Evolutionary conservation across 176 grass and related monocot genomes (phyloP).

Genomic region (Oropetium thomaeum): DNA sequence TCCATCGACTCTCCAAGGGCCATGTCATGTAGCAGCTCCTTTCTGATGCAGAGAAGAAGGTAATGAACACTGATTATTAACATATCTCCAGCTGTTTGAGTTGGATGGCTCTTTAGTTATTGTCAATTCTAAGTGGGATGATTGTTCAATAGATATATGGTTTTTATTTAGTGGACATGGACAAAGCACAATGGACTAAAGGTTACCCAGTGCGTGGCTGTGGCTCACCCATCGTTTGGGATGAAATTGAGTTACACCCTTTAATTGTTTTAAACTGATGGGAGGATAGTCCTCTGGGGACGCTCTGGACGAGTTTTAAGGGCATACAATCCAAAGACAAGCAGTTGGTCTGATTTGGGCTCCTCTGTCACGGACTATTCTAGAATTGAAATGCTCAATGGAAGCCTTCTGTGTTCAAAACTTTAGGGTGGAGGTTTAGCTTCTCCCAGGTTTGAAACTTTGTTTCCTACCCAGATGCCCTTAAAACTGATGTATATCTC

Average conservation of each 20-base stretch:
- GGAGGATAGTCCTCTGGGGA: neutral
- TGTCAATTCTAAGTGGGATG: neutral
- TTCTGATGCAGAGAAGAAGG: neutral
- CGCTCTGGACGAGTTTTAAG: neutral
- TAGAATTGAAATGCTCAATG: neutral
- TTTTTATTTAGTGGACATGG: neutral
- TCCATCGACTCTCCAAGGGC: neutral
- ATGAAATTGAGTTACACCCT: neutral
- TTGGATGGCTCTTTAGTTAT: neutral
- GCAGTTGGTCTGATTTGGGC: neutral
- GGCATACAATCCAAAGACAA: neutral
- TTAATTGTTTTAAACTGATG: neutral
- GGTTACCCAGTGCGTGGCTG: neutral
- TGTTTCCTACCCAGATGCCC: too few species aligned
- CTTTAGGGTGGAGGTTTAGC: neutral
- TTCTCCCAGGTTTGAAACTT: too few species aligned
- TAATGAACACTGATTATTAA: too few species aligned
- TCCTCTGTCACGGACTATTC: neutral
- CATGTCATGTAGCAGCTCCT: neutral
- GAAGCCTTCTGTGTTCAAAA: neutral
- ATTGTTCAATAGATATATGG: neutral
- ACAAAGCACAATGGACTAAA: neutral
- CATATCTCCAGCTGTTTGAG: neutral
- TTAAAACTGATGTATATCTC: too few species aligned
- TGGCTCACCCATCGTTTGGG: neutral